phyloP scores from a whole-genome alignment of 805 yeast genomes.

The Metschnikowia amazonensis region DNA sequence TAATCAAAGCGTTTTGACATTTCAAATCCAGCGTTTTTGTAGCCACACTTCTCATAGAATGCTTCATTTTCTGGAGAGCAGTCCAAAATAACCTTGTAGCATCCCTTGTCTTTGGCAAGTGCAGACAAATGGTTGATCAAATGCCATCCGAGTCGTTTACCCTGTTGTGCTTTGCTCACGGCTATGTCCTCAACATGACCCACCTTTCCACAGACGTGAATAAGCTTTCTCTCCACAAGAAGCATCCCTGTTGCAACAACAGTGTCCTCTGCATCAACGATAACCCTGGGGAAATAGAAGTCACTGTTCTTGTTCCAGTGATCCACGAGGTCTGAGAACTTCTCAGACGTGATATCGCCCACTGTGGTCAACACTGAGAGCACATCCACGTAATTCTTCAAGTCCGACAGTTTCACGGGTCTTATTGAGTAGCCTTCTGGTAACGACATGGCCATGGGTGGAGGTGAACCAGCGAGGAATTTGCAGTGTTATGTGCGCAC shows the following conservation, averaged over 20 bases:
- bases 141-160: conserved; percentile 70
- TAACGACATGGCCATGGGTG: conserved; percentile 21
- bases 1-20: conserved; percentile 51
- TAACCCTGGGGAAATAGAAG: conserved; percentile 67
- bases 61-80: conserved; percentile 79
- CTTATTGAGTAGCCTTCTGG: conserved; percentile 74
- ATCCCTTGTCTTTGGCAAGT: conserved; percentile 58
- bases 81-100: conserved; percentile 87
- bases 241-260: conserved; percentile 85
- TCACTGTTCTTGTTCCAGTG: conserved; percentile 54
- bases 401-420: conserved; percentile 53
- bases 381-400: conserved; percentile 55
- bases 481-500: neutral
- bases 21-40: conserved; percentile 58
- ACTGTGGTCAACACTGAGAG: conserved; percentile 75
- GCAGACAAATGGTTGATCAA: conserved; percentile 60
- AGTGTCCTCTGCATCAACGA: conserved; percentile 45
- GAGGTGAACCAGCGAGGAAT: neutral
- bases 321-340: conserved; percentile 49
- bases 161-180: conserved; percentile 71
- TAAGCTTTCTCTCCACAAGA: conserved; percentile 73
- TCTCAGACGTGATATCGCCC: conserved; percentile 56
- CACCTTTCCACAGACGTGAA: conserved; percentile 78
- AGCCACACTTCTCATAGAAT: conserved; percentile 88
- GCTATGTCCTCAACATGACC: conserved; percentile 97